These are phyloP conservation scores for Phytophthora sp. DNA, from an alignment of 352 stramenopile species.

Conservation along the genomic window DNA sequence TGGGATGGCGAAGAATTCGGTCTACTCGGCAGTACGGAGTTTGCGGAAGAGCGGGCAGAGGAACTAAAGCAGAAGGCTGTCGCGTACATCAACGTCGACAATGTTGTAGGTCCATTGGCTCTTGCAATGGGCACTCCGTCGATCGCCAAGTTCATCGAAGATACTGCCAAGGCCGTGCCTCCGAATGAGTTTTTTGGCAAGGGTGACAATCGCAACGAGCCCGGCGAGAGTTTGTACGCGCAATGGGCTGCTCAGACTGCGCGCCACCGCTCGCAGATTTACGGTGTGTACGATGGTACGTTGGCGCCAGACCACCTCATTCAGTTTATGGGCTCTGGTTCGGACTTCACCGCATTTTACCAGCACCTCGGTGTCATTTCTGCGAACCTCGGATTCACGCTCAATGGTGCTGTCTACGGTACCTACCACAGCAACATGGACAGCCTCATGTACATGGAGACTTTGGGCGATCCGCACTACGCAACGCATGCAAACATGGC, in stretches of 20 bases:
- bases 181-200: conserved; percentile 35
- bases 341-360: conserved; percentile 83
- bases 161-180: conserved; percentile 51
- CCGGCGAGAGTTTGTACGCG: conserved; percentile 32
- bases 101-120: conserved; percentile 54
- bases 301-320: conserved; percentile 52
- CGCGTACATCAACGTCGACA: conserved; percentile 85
- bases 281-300: conserved; percentile 39
- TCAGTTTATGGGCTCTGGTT: conserved; percentile 61
- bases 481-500: conserved; percentile 49
- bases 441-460: conserved; percentile 75
- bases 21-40: conserved; percentile 78
- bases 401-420: conserved; percentile 49
- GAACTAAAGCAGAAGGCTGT: conserved; percentile 53
- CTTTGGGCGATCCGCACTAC: conserved; percentile 60
- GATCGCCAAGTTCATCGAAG: conserved; percentile 54
- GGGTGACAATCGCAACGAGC: conserved; percentile 13
- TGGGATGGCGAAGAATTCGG: conserved; percentile 85
- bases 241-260: conserved; percentile 43
- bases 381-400: conserved; percentile 66
- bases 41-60: conserved; percentile 53
- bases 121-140: conserved; percentile 56
- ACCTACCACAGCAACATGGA: conserved; percentile 89
- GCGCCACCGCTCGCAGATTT: conserved; percentile 37
- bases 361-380: conserved; percentile 84